Percentiles rank a stretch among this genome's conserved stretches.
Conservation (phyloP, 2,329 filamentous ascomycete genomes). For the Ambrosiella xylebori region DNA sequence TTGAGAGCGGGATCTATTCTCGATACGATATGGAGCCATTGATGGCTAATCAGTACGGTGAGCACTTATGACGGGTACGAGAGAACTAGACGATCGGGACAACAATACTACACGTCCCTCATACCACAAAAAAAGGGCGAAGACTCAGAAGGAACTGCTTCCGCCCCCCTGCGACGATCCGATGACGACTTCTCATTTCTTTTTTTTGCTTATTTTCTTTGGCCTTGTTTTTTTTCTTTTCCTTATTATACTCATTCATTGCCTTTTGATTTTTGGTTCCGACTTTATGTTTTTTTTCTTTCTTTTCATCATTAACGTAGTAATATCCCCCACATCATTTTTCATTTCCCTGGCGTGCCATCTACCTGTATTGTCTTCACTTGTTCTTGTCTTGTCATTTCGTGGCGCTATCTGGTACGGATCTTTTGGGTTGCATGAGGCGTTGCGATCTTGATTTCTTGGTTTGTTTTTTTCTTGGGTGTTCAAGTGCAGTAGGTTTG, state of each 20-base stretch:
- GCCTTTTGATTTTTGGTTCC: constrained; percentile 2
- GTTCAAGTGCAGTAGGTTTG: no score
- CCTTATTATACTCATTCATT: neutral
- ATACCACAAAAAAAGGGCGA: neutral
- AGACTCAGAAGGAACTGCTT: neutral
- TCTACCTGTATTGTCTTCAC: constrained; percentile 10
- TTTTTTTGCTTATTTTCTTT: neutral
- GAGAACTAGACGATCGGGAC: neutral
- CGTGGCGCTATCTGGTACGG: no score
- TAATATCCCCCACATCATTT: constrained; percentile 5
- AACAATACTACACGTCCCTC: neutral
- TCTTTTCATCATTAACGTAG: constrained; percentile 8
- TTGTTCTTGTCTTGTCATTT: neutral
- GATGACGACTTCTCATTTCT: constrained; percentile 5
- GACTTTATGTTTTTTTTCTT: constrained; percentile 9
- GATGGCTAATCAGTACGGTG: neutral
- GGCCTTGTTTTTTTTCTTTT: constrained; percentile 2
- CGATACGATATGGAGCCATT: neutral
- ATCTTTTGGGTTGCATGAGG: no score
- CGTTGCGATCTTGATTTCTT: no score
- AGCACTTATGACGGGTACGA: neutral
- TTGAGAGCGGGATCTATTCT: neutral
- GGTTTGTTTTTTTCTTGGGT: no score
- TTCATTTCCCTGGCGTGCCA: neutral
- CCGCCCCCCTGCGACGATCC: constrained; percentile 1